Evolutionary conservation across 2,329 filamentous ascomycete genomes (phyloP).

Genomic region (Pezicula radicicola): DNA sequence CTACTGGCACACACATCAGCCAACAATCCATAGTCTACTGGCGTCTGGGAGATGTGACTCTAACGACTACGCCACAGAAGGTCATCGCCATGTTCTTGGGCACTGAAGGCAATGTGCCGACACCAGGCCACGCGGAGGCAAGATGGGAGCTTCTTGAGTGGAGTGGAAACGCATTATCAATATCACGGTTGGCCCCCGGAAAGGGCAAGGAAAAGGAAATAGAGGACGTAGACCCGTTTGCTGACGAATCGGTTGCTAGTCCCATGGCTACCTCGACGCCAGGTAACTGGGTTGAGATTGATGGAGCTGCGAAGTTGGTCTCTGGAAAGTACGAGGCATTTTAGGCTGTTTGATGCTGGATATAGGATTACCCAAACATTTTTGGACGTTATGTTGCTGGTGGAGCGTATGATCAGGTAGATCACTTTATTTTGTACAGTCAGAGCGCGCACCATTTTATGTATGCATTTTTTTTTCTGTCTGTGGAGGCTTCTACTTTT

Average conservation of each 20-base stretch:
- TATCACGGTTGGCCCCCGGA: slow-evolving; percentile 50
- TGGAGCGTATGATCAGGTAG: no score
- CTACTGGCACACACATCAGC: slow-evolving; percentile 73
- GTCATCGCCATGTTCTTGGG: slow-evolving; percentile 78
- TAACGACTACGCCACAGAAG: slow-evolving; percentile 63
- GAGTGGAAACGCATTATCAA: slow-evolving; percentile 60
- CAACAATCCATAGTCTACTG: slow-evolving; percentile 78
- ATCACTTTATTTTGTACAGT: background rate
- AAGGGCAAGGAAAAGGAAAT: slow-evolving; percentile 46
- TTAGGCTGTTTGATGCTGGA: slow-evolving; percentile 1
- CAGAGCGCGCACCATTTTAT: background rate
- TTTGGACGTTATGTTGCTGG: no score
- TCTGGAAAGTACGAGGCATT: slow-evolving; percentile 72
- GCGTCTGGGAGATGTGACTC: slow-evolving; percentile 72
- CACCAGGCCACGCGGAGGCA: slow-evolving; percentile 76
- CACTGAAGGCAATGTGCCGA: slow-evolving; percentile 67
- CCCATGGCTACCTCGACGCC: slow-evolving; percentile 30
- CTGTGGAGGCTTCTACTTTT: background rate
- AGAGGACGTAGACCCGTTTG: slow-evolving; percentile 59
- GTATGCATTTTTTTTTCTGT: background rate
- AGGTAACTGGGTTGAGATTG: slow-evolving; percentile 63
- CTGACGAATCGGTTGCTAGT: slow-evolving; percentile 47
- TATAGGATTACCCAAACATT: background rate
- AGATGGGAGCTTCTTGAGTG: slow-evolving; percentile 64
- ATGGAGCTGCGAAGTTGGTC: slow-evolving; percentile 63